Evolutionary conservation across 1,139 yeast species (phyloP).

Genomic region (Suhomyces panamericanus): DNA sequence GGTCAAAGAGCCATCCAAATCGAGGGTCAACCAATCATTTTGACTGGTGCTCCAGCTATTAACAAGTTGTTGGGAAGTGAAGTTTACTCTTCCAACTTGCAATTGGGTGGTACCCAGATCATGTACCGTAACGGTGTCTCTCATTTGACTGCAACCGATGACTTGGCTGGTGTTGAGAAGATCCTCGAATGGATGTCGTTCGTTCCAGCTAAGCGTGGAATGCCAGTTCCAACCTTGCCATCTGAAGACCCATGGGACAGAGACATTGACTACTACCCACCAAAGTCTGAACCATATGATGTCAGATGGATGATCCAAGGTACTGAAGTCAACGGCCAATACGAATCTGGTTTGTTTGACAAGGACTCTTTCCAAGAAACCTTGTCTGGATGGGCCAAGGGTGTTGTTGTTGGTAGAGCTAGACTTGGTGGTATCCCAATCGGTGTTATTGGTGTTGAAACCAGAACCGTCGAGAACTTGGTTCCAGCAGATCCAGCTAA

Average conservation of each 20-base stretch:
- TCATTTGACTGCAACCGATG: constrained; percentile 93
- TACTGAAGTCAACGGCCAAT: constrained; percentile 63
- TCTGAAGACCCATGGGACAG: constrained; percentile 90
- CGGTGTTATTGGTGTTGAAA: constrained; percentile 97
- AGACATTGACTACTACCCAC: constrained; percentile 79
- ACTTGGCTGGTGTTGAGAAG: constrained; percentile 93
- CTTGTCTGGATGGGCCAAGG: constrained; percentile 97
- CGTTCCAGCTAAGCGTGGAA: constrained; percentile 85
- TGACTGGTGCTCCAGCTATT: constrained; percentile 99
- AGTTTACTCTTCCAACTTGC: constrained; percentile 94
- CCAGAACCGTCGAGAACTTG: constrained; percentile 83
- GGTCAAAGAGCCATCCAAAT: constrained; percentile 99
- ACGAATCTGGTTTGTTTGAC: constrained; percentile 87
- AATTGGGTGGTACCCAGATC: constrained; percentile 98
- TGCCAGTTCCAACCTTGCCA: constrained; percentile 89
- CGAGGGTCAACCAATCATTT: constrained; percentile 96
- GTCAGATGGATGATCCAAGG: constrained; percentile 96
- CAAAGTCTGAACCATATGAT: constrained; percentile 74
- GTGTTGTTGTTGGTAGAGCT: constrained; percentile 98
- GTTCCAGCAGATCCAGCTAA: constrained; percentile 98
- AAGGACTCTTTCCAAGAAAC: constrained; percentile 94
- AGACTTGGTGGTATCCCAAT: constrained; percentile 98
- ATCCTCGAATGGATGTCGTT: constrained; percentile 96
- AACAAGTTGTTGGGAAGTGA: constrained; percentile 95
- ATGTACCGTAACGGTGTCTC: constrained; percentile 98